Conservation (phyloP, 805 yeast species). For the Sugiyamaella boreocaroliniensis region DNA sequence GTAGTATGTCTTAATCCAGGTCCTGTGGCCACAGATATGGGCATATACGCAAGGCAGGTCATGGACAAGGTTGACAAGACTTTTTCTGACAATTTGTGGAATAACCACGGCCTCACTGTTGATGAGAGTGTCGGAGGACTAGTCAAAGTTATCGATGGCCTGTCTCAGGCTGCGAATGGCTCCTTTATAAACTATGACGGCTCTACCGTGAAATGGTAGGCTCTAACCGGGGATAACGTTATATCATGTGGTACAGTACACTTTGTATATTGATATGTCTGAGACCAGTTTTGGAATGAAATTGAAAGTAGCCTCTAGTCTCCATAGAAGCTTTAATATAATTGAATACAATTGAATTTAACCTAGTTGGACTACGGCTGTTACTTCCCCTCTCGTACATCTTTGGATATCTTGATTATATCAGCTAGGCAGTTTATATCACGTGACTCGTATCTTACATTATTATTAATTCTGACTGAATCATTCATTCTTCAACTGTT, state of each 20-base stretch:
- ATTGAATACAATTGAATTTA: too few relatives aligned
- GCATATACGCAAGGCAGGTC: slow-evolving; percentile 8
- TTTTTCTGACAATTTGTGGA: slow-evolving; percentile 4
- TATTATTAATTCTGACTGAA: background rate
- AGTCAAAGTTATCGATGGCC: slow-evolving; percentile 18
- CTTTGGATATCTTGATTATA: too few relatives aligned
- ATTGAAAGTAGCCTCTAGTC: too few relatives aligned
- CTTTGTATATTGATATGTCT: too few relatives aligned
- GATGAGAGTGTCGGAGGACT: slow-evolving; percentile 23
- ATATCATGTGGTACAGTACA: too few relatives aligned
- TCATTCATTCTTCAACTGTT: background rate
- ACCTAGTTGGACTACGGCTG: too few relatives aligned
- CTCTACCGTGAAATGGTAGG: slow-evolving; percentile 8
- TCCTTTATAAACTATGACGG: slow-evolving; percentile 13
- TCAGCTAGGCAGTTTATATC: background rate
- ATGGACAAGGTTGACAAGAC: slow-evolving; percentile 1
- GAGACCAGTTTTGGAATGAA: too few relatives aligned
- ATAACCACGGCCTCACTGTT: slow-evolving; percentile 14
- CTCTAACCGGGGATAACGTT: too few relatives aligned
- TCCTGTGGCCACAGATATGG: slow-evolving; percentile 34
- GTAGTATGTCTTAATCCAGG: slow-evolving; percentile 39
- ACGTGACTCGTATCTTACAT: background rate
- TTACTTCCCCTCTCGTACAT: too few relatives aligned
- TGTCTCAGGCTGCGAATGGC: slow-evolving; percentile 26
- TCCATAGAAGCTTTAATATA: too few relatives aligned